Percentiles rank a stretch among this genome's conserved stretches.
Conservation (phyloP, 202 grass and related monocot genomes). For the Zizania palustris region DNA sequence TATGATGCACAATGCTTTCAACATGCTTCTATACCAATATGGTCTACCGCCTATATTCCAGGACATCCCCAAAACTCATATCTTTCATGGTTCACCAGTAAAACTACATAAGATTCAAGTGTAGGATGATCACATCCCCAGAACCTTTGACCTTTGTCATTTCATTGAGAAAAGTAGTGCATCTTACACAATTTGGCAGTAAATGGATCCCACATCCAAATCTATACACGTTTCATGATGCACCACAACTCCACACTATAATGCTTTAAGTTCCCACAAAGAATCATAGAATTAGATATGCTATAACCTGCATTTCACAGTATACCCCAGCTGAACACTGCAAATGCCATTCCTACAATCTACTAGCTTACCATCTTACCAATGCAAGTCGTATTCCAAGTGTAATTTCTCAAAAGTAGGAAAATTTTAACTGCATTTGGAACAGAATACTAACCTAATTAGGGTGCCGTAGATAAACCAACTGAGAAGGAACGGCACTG, state of each 20-base stretch:
- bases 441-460: background rate
- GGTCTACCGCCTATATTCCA: background rate
- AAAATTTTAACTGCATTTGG: background rate
- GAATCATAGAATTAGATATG: background rate
- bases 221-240: background rate
- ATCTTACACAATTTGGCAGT: constrained; percentile 10
- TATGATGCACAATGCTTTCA: background rate
- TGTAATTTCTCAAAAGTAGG: background rate
- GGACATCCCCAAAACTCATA: background rate
- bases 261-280: background rate
- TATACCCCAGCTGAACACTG: background rate
- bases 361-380: background rate
- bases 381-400: background rate
- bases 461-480: too few species aligned
- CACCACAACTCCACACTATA: background rate
- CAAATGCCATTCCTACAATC: constrained; percentile 14
- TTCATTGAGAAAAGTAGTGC: too few species aligned
- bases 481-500: background rate
- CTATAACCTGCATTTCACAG: background rate
- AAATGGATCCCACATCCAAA: background rate
- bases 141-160: too few species aligned
- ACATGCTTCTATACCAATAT: background rate
- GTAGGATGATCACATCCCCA: background rate
- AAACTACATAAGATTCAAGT: background rate
- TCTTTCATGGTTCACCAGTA: background rate